Evolutionary conservation across 345 rosid species (phyloP), one percentile per base, ranked within the genome.

Genomic region (Mangifera indica): DNA sequence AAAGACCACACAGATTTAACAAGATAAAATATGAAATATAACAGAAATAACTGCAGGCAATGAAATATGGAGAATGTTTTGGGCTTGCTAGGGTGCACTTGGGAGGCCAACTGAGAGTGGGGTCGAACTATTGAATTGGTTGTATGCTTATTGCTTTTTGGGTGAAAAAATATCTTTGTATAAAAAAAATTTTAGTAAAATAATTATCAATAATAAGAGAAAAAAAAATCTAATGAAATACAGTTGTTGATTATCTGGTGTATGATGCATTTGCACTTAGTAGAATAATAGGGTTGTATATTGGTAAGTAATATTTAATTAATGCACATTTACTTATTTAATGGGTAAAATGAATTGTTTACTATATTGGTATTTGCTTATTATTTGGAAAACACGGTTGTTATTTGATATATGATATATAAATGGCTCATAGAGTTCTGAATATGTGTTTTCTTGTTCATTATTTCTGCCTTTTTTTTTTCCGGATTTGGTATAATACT

Each of bases 401-500:
- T 1, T 62, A 12, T 63, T 63, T 22, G 10, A 5, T 24, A 7
- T 14, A 46, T 13, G 53, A 9, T 61, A 14, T 1, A 37, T 34
- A 61, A 34, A 18, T 37, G 48, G 65, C 66, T 37, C 40, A 62
- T 10, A 10, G 37, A 62, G 49, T 22, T 21, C 34, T 63, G 17
- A 42, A 4, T 17, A 25, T 60, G 37, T 40, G 18, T 60, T 69
- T 76, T 37, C 64, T 40, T 66, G 24, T 10, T 56, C 20, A 65
- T 40, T 44, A 52, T 20, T 78, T 42, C 37, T 26, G 24, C 32
- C 6, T 10, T 46, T 63, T 70, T 24, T 46, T 1, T 66, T 34
- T 34, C 6, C 6, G 6, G 66, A 61, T 65, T 59, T 57, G 52
- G 57, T 63, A 45, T 64, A 22, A 37, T 67, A 63, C 72, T 73